These are phyloP conservation scores for Psilocybe subaeruginosa DNA, from an alignment of 768 basidiomycete species.

Conservation along the genomic window DNA sequence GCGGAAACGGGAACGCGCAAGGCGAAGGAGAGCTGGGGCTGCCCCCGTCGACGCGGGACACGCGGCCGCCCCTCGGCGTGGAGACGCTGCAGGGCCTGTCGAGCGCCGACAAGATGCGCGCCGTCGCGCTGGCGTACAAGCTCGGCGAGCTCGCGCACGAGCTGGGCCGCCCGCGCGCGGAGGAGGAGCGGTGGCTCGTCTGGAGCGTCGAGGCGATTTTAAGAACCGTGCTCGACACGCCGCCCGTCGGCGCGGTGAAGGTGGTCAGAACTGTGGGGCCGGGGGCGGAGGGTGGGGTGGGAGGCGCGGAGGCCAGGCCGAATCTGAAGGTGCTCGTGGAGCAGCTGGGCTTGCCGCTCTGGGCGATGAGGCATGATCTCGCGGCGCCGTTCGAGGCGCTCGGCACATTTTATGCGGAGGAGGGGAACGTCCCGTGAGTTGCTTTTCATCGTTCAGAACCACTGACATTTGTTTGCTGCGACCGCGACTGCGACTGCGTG, in stretches of 20 bases:
- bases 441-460: background rate
- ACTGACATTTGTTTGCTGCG: background rate
- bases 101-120: conserved; percentile 33
- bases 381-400: conserved; percentile 72
- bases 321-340: conserved; percentile 39
- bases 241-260: conserved; percentile 11
- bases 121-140: conserved; percentile 43
- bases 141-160: conserved; percentile 44
- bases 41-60: conserved; percentile 15
- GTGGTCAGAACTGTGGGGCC: background rate
- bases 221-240: conserved; percentile 26
- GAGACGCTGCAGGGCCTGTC: conserved; percentile 20
- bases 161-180: conserved; percentile 34
- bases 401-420: conserved; percentile 59
- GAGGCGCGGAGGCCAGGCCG: conserved; percentile 8
- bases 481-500: too few relatives aligned
- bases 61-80: conserved; percentile 10
- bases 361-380: conserved; percentile 63
- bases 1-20: too few relatives aligned
- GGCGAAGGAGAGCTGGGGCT: background rate
- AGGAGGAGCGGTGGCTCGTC: conserved; percentile 46
- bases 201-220: conserved; percentile 38
- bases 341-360: conserved; percentile 59
- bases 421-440: conserved; percentile 59
- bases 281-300: conserved; percentile 1